Evolutionary conservation across 1,284 basidiomycete species (phyloP), one percentile per base, ranked within the genome.

Genomic region (Naganishia sp.): DNA sequence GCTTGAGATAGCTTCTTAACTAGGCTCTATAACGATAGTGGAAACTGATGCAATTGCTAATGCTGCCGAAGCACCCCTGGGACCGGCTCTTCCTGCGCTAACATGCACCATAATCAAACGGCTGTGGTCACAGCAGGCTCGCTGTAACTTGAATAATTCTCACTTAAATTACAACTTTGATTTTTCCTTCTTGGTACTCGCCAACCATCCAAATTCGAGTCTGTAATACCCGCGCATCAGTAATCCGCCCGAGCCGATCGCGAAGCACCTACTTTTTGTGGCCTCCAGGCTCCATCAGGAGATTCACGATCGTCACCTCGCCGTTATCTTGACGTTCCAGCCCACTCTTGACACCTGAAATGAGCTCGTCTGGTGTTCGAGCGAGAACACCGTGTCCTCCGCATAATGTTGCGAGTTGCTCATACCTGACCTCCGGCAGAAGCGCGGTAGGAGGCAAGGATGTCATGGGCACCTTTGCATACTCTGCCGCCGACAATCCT

Each of bases 211-310:
- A 55, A 71, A 71, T 53, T 69, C 67, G 11, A 71, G 49, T 48
- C 69, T 70, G 43, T 48, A 28, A 43, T 36, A 42, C 23, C n/a
- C 25, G 21, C 15, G 25, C 52, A 56, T 23, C 21, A 49, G 21
- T 25, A 21, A 21, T 9, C 54, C 33, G 33, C 15, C 54, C 23
- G 6, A 28, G 10, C 31, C 18, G 33, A n/a, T 16, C 48, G 3
- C 1, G 15, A 36, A 50, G 0, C 2, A 63, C 68, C 53, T 28
- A 68, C 65, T 69, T 66, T 25, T 66, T 69, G 16, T 69, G 53
- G 31, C 64, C 65, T 39, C 70, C 70, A 33, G 67, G 65, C 53
- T 71, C 70, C 69, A 71, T 71, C 33, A 71, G 25, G 15, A 71
- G 65, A 39, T 71, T 71, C 13, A 71, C 63, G 21, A 71, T 50